Conservation (phyloP, 306 rosid species). For the Erythrophleum fordii region DNA sequence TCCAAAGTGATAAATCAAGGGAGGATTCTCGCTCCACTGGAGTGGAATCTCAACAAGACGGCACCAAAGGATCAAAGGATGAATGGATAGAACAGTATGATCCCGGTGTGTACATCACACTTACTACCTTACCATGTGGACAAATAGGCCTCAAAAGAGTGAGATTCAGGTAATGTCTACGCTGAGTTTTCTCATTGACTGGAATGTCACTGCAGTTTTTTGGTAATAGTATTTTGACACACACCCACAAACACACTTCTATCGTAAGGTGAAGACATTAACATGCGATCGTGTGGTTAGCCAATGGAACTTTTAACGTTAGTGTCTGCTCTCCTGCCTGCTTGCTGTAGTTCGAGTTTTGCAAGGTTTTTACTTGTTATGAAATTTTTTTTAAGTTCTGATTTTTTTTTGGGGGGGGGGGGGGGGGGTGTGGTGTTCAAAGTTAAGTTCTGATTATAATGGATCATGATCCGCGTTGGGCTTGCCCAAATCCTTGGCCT, state of each 20-base stretch:
- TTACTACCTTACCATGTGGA: constrained; percentile 67
- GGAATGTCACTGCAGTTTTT: not conserved
- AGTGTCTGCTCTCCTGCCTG: not conserved
- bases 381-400: not conserved
- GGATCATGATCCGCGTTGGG: not conserved
- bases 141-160: constrained; percentile 73
- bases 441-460: not conserved
- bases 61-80: constrained; percentile 41
- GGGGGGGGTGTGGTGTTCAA: no score
- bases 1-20: constrained; percentile 34
- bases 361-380: not conserved
- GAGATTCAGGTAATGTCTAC: constrained; percentile 68
- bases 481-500: not conserved
- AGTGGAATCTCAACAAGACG: constrained; percentile 48
- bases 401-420: no score
- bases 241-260: not conserved
- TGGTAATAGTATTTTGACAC: not conserved
- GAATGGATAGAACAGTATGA: constrained; percentile 82
- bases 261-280: not conserved
- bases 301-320: not conserved
- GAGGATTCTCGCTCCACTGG: constrained; percentile 38
- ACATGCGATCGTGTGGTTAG: not conserved
- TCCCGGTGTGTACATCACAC: constrained; percentile 76
- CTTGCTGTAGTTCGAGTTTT: not conserved
- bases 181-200: not conserved